phyloP scores from a whole-genome alignment of 352 stramenopile genomes.

The Blastocystis sp. region DNA sequence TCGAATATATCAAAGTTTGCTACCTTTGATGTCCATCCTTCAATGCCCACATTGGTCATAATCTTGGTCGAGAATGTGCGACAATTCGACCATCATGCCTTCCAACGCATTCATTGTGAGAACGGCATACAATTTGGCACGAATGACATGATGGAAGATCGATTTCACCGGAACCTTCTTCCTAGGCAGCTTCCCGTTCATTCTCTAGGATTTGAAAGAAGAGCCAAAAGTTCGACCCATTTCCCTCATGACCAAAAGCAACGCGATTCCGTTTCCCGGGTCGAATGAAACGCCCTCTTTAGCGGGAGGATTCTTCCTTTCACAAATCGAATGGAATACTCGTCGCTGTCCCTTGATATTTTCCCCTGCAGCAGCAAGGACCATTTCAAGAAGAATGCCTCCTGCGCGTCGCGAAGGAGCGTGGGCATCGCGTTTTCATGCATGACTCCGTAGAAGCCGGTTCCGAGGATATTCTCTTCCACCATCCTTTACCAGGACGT shows the following conservation, averaged over 20 bases:
- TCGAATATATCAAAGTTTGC: conserved; percentile 52
- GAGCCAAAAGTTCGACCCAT: not conserved
- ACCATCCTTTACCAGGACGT: not conserved
- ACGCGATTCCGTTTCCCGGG: not conserved
- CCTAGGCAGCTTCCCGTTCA: conserved; percentile 64
- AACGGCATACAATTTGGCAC: conserved; percentile 67
- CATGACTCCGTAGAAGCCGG: conserved; percentile 17
- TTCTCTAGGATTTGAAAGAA: conserved; percentile 8
- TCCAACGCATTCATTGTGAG: conserved; percentile 66
- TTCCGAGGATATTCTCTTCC: not conserved
- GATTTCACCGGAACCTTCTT: conserved; percentile 69
- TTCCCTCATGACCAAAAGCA: not conserved
- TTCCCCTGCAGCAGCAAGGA: conserved; percentile 29
- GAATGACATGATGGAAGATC: conserved; percentile 68
- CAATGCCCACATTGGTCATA: not conserved
- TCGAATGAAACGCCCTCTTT: conserved; percentile 4
- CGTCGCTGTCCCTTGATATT: conserved; percentile 1
- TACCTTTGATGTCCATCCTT: not conserved
- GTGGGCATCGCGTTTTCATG: not conserved
- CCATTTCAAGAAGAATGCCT: conserved; percentile 5
- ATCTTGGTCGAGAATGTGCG: not conserved
- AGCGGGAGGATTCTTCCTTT: not conserved
- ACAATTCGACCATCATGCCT: conserved; percentile 67
- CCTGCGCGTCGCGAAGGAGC: not conserved
- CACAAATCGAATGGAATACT: conserved; percentile 7